phyloP scores from a whole-genome alignment of 495 filamentous ascomycete genomes.

The Penicillium ochrochloron region DNA sequence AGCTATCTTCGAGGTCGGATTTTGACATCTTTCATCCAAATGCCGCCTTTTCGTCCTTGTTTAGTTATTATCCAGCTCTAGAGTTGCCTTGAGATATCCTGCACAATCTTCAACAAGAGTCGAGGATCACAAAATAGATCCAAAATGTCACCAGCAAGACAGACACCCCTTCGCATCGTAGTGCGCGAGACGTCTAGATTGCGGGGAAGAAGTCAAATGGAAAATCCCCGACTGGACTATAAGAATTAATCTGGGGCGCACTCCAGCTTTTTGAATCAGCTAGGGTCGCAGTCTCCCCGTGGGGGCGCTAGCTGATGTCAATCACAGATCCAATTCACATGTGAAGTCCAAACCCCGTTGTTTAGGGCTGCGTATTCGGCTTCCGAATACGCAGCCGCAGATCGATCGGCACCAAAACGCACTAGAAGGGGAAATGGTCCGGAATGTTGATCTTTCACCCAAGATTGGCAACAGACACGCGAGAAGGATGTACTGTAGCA shows the following conservation, averaged over 20 bases:
- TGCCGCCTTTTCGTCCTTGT: neutral
- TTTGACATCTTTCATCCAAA: constrained; percentile 27
- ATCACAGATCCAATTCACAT: constrained; percentile 10
- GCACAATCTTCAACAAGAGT: neutral
- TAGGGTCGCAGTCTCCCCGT: neutral
- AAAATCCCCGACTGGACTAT: neutral
- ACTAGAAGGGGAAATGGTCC: neutral
- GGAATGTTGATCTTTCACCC: neutral
- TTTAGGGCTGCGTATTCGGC: constrained; percentile 7
- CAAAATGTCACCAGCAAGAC: neutral
- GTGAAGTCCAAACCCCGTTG: neutral
- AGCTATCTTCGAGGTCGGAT: constrained; percentile 26
- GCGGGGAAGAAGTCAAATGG: neutral
- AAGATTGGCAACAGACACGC: neutral
- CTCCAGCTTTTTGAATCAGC: constrained; percentile 9
- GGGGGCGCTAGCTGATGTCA: neutral
- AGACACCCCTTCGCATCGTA: constrained; percentile 9
- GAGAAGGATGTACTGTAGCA: neutral
- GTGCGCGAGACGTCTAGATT: neutral
- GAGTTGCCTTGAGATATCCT: neutral
- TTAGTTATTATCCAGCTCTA: neutral
- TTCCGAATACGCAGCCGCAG: constrained; percentile 7
- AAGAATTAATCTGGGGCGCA: constrained; percentile 3
- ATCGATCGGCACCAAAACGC: constrained; percentile 3
- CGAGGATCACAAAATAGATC: neutral